Evolutionary conservation across 1,284 basidiomycete species (phyloP), one percentile per base, ranked within the genome.

Genomic region (Ceratobasidium sp.): DNA sequence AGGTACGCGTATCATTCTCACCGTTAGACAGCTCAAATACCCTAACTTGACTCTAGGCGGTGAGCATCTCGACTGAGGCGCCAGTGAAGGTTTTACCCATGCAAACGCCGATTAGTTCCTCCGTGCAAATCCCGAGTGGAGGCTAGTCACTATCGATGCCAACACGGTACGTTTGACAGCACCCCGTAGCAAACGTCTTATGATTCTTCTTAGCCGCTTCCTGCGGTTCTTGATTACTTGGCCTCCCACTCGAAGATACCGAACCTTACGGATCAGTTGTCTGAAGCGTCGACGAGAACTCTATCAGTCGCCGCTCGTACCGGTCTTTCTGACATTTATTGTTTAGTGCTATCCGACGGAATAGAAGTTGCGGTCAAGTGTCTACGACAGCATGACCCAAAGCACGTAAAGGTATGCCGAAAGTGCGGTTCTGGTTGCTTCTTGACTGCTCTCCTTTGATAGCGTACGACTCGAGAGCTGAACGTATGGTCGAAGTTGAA

Each of bases 401-500:
- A 39, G 36, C 36, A 39, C 6, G 36, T 39, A 5, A 39, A 39
- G 36, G 36, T 39, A 6, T 6, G 14, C 14, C 36, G 36, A 6
- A 6, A 6, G 14, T 5, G 5, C 14, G 5, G 36, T 14, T 14
- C 14, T 39, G 36, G 14, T 5, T 14, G 14, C 14, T 39, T 5
- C 36, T 39, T 5, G 14, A 39, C 36, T 39, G 6, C 14, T 14
- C 36, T 14, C 14, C 36, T 39, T 39, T n/a, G n/a, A 39, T 14
- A 61, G 59, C 43, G 30, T 8, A 46, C 59, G 10, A 41, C 59
- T 28, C 59, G 59, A 14, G 59, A 61, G 41, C 59, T 61, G 14
- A 45, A 32, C 26, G 39, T 36, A 5, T 61, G 59, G 59, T 45
- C 41, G 12, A 61, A 30, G 39, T 26, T 61, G 2, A 61, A 45